Base-by-base conservation (phyloP, 2,329 filamentous ascomycete genomes). In the Kalaharituber pfeilii region DNA sequence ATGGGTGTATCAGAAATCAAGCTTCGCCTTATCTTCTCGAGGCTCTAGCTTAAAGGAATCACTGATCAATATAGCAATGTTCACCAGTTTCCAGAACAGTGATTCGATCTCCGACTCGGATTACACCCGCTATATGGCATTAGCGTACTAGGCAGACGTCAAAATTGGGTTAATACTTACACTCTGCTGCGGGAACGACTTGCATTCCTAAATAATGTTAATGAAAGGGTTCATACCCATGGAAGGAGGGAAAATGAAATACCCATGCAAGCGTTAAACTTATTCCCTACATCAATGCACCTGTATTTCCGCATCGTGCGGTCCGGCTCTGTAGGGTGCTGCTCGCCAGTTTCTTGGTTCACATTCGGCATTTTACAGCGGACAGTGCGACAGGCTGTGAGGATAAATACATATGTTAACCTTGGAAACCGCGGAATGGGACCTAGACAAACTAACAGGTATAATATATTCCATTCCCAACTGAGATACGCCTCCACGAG, bases 281-380 rank as follows among this genome's bases (percentile, higher is more conserved):
- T 53, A 7, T 76, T 75, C 1, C 80, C 80, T 20, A 72, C 67
- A 64, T 83, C 80, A 24, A 83, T 75, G 8, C 76, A 70, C 11
- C 80, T 73, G 59, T 75, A 73, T 57, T 73, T 73, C 29, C 77
- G 70, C 56, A 84, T 68, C 0, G 79, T 76, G 52, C 68, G 70
- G 62, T 79, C 76, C 0, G 80, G 78, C 66, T 82, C 74, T 27
- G 67, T 65, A 22, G 65, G 64, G 63, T 81, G 76, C 22, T 73
- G 72, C 36, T 73, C 63, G n/a, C 75, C 82, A 5, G 71, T 79
- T 18, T 70, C 69, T 0, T 75, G 81, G 65, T 85, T 73, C 1
- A 84, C 79, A 60, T 86, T 86, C 20, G 81, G 81, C 61, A 86
- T 66, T 61, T 79, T 82, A 68, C 82, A 86, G 53, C 82, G 74